A percentile compares a stretch with the other conserved stretches of the same genome.
phyloP scores from a whole-genome alignment of 768 basidiomycete species.

The Chiua virens region DNA sequence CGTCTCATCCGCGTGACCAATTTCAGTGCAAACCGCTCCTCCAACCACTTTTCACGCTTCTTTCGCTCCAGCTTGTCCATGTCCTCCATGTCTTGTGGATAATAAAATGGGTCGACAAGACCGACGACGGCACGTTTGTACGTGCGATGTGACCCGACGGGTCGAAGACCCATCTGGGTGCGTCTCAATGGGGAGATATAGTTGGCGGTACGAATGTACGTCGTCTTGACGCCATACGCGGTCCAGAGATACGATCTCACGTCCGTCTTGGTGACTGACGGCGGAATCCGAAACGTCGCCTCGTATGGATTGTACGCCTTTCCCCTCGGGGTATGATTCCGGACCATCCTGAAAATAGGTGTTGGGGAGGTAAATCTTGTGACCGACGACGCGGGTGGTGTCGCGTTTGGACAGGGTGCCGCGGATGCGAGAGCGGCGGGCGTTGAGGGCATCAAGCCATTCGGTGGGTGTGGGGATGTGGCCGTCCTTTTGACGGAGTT shows the following conservation, averaged over 20 bases:
- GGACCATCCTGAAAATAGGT: slow-evolving; percentile 76
- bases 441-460: slow-evolving; percentile 59
- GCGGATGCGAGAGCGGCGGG: slow-evolving; percentile 63
- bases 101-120: slow-evolving; percentile 91
- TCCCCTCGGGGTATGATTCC: slow-evolving; percentile 75
- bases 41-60: slow-evolving; percentile 60
- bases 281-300: slow-evolving; percentile 92
- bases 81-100: slow-evolving; percentile 78
- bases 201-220: slow-evolving; percentile 95
- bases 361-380: slow-evolving; percentile 89
- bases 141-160: slow-evolving; percentile 45
- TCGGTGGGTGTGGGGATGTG: slow-evolving; percentile 47
- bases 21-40: slow-evolving; percentile 52
- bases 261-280: slow-evolving; percentile 89
- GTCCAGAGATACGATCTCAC: slow-evolving; percentile 81
- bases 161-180: slow-evolving; percentile 23
- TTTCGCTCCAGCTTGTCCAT: slow-evolving; percentile 58
- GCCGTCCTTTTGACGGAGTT: slow-evolving; percentile 39
- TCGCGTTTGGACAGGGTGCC: slow-evolving; percentile 47
- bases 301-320: slow-evolving; percentile 92
- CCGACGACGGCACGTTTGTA: slow-evolving; percentile 95
- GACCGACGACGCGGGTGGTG: slow-evolving; percentile 62
- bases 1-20: slow-evolving; percentile 38
- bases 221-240: slow-evolving; percentile 86
- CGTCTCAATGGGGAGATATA: slow-evolving; percentile 61